Evolutionary conservation across 108 stramenopile species (phyloP).

Genomic region (Nitzschia sp.): DNA sequence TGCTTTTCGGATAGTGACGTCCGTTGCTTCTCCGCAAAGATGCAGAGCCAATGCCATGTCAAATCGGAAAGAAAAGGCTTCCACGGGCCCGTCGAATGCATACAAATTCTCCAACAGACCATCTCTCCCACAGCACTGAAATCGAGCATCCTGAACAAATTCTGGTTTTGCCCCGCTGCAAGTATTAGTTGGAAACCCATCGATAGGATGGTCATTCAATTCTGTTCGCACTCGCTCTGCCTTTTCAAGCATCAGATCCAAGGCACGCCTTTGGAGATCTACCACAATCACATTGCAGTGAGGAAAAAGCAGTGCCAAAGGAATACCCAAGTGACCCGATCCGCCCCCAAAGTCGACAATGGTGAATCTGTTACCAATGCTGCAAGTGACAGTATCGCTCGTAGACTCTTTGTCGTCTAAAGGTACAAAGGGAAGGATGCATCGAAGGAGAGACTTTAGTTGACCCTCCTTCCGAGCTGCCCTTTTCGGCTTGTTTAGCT

Average conservation of each 20-base stretch:
- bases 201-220: constrained; percentile 4
- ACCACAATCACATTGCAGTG: constrained; percentile 60
- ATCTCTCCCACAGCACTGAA: constrained; percentile 17
- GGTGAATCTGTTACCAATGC: constrained; percentile 26
- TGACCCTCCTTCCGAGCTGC: constrained; percentile 69
- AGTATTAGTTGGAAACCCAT: not conserved
- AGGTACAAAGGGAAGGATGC: constrained; percentile 59
- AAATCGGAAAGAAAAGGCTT: constrained; percentile 43
- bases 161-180: not conserved
- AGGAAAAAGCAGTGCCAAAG: constrained; percentile 65
- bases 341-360: constrained; percentile 83
- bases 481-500: constrained; percentile 40
- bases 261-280: constrained; percentile 57
- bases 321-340: constrained; percentile 64
- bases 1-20: constrained; percentile 60
- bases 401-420: not conserved
- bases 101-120: constrained; percentile 50
- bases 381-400: not conserved
- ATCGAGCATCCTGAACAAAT: not conserved
- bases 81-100: constrained; percentile 58
- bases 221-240: constrained; percentile 27
- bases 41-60: constrained; percentile 71
- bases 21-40: constrained; percentile 78
- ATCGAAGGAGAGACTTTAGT: constrained; percentile 58
- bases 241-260: constrained; percentile 56